phyloP scores from a whole-genome alignment of 352 stramenopile species.

The Phytophthora nicotianae region DNA sequence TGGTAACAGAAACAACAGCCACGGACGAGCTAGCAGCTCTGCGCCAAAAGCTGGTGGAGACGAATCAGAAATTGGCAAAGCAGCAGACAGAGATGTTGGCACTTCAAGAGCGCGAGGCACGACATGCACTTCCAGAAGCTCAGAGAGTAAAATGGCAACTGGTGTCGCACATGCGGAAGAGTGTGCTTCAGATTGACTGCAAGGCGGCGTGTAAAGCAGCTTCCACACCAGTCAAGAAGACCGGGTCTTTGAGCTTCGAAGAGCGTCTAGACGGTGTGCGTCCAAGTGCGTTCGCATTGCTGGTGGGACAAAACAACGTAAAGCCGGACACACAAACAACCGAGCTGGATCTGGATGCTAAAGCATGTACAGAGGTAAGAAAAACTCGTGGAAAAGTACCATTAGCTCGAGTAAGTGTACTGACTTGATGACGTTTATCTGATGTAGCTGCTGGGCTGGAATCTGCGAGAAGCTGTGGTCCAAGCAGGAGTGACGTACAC shows the following conservation, averaged over 20 bases:
- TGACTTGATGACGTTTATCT: constrained; percentile 13
- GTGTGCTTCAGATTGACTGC: constrained; percentile 64
- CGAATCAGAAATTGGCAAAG: constrained; percentile 64
- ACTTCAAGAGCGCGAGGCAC: constrained; percentile 67
- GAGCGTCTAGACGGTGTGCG: constrained; percentile 70
- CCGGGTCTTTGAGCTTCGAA: constrained; percentile 42
- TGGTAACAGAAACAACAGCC: constrained; percentile 22
- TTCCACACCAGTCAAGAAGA: constrained; percentile 25
- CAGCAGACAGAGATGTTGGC: constrained; percentile 71
- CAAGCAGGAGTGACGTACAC: constrained; percentile 51
- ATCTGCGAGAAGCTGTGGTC: constrained; percentile 57
- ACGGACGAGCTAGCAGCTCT: constrained; percentile 58
- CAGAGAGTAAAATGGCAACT: constrained; percentile 71
- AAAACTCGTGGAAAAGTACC: background rate
- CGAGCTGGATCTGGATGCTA: constrained; percentile 51
- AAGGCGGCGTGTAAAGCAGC: constrained; percentile 37
- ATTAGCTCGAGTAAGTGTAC: background rate
- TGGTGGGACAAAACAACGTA: constrained; percentile 55
- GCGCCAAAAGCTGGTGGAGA: constrained; percentile 67
- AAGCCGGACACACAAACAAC: constrained; percentile 35
- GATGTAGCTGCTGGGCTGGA: constrained; percentile 62
- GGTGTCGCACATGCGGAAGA: constrained; percentile 64
- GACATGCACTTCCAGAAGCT: constrained; percentile 64
- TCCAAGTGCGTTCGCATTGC: constrained; percentile 59
- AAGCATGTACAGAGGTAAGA: constrained; percentile 56